Conservation (phyloP, 495 filamentous ascomycete species). For the Aspergillus heteromorphus region DNA sequence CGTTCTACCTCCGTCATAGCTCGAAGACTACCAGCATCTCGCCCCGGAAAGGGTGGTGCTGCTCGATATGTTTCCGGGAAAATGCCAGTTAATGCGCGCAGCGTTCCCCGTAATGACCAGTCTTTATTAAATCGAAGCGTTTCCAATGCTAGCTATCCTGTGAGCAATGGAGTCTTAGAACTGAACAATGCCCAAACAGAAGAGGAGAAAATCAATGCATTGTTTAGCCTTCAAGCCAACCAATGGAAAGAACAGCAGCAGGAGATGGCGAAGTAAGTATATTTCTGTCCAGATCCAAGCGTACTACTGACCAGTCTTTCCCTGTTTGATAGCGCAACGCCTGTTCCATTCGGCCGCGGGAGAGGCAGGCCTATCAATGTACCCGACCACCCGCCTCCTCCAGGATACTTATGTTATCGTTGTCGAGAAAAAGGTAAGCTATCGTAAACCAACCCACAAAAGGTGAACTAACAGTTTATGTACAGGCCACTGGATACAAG, state of each 20-base stretch:
- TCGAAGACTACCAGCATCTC: slow-evolving; percentile 73
- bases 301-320: slow-evolving; percentile 30
- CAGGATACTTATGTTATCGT: slow-evolving; percentile 94
- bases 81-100: slow-evolving; percentile 88
- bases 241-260: slow-evolving; percentile 86
- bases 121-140: slow-evolving; percentile 41
- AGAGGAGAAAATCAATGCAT: slow-evolving; percentile 83
- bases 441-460: background rate
- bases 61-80: slow-evolving; percentile 96
- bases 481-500: slow-evolving; percentile 90
- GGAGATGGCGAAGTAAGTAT: slow-evolving; percentile 83
- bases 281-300: background rate
- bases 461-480: background rate
- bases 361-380: slow-evolving; percentile 63
- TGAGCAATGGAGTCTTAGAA: slow-evolving; percentile 52
- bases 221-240: slow-evolving; percentile 77
- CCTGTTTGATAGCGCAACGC: slow-evolving; percentile 49
- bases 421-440: slow-evolving; percentile 81
- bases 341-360: slow-evolving; percentile 52
- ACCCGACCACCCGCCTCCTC: slow-evolving; percentile 84
- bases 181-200: slow-evolving; percentile 74
- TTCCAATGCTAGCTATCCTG: slow-evolving; percentile 32
- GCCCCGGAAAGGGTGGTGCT: slow-evolving; percentile 77
- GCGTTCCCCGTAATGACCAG: slow-evolving; percentile 66
- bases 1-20: slow-evolving; percentile 92